These are phyloP conservation scores for Ramularia collo-cygni DNA, from an alignment of 2,329 filamentous ascomycete species.

Conservation along the genomic window DNA sequence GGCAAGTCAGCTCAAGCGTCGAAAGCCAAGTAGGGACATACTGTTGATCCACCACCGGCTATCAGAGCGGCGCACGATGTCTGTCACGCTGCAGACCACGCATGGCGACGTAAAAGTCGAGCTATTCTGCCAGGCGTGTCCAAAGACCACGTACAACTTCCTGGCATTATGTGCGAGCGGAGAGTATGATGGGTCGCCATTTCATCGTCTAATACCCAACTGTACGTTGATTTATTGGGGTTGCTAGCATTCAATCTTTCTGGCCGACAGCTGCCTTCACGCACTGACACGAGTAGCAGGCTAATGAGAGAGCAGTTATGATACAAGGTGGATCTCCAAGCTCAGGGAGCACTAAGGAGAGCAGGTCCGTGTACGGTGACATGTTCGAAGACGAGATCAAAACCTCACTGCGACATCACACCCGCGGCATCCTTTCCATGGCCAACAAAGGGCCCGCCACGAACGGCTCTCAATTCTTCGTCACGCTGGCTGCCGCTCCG, in stretches of 20 bases:
- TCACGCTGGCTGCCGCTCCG: slow-evolving; percentile 68
- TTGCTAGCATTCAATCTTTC: no score
- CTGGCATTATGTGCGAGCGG: slow-evolving; percentile 74
- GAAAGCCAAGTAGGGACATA: no score
- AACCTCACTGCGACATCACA: slow-evolving; percentile 73
- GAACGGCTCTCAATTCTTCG: slow-evolving; percentile 86
- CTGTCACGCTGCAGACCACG: slow-evolving; percentile 69
- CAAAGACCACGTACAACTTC: slow-evolving; percentile 87
- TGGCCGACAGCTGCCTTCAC: no score
- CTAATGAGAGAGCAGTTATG: slow-evolving; percentile 48
- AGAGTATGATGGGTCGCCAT: slow-evolving; percentile 68
- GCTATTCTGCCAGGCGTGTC: slow-evolving; percentile 90
- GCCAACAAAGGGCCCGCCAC: slow-evolving; percentile 90
- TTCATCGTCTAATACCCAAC: slow-evolving; percentile 71
- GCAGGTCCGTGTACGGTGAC: slow-evolving; percentile 63
- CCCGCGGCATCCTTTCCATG: slow-evolving; percentile 88
- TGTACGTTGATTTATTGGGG: slow-evolving; percentile 33
- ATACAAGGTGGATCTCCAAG: slow-evolving; percentile 61
- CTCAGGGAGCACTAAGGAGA: slow-evolving; percentile 34
- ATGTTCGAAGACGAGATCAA: slow-evolving; percentile 76
- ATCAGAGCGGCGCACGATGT: slow-evolving; percentile 32
- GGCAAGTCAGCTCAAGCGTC: no score
- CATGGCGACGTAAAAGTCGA: slow-evolving; percentile 90
- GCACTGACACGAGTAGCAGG: no score
- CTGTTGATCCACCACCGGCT: background rate